A percentile compares a stretch with the other conserved stretches of the same genome.
These are phyloP conservation scores for Coemansia sp. DNA, from an alignment of 192 early-diverging fungal genomes.

Conservation along the genomic window DNA sequence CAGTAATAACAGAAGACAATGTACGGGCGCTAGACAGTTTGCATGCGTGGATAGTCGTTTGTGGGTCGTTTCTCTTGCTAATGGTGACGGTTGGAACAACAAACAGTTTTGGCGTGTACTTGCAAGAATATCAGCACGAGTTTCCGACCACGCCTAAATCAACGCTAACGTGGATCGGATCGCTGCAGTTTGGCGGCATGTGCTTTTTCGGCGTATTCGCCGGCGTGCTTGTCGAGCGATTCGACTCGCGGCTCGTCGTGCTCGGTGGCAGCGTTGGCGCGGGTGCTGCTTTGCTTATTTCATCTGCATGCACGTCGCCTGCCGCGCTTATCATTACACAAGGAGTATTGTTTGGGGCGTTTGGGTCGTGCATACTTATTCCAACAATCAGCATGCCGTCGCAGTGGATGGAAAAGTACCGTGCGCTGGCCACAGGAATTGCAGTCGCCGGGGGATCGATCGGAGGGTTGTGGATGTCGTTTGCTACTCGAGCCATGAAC, in stretches of 20 bases:
- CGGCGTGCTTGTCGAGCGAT: slow-evolving; percentile 35
- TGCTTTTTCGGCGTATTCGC: slow-evolving; percentile 27
- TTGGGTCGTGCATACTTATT: slow-evolving; percentile 61
- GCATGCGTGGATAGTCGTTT: slow-evolving; percentile 33
- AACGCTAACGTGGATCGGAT: slow-evolving; percentile 44
- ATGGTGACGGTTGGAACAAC: slow-evolving; percentile 33
- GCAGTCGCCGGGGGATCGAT: slow-evolving; percentile 69
- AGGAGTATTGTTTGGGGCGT: slow-evolving; percentile 71
- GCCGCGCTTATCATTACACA: slow-evolving; percentile 71
- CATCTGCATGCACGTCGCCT: slow-evolving; percentile 37
- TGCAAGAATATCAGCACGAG: slow-evolving; percentile 26
- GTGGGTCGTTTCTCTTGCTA: slow-evolving; percentile 26
- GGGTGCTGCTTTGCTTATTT: slow-evolving; percentile 18
- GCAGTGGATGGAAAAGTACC: slow-evolving; percentile 70
- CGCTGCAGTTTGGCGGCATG: slow-evolving; percentile 36
- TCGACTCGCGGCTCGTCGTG: slow-evolving; percentile 13
- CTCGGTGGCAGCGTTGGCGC: slow-evolving; percentile 15
- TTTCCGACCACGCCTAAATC: slow-evolving; percentile 28
- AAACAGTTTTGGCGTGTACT: slow-evolving; percentile 38
- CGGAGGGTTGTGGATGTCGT: slow-evolving; percentile 68
- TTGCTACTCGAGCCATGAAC: slow-evolving; percentile 59
- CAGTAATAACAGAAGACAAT: too few relatives aligned
- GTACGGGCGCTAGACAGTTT: neutral
- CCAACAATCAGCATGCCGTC: slow-evolving; percentile 63
- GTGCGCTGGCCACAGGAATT: slow-evolving; percentile 72